A percentile compares a stretch with the other conserved stretches of the same genome.
phyloP scores from a whole-genome alignment of 306 rosid species.

The Vigna mungo region DNA sequence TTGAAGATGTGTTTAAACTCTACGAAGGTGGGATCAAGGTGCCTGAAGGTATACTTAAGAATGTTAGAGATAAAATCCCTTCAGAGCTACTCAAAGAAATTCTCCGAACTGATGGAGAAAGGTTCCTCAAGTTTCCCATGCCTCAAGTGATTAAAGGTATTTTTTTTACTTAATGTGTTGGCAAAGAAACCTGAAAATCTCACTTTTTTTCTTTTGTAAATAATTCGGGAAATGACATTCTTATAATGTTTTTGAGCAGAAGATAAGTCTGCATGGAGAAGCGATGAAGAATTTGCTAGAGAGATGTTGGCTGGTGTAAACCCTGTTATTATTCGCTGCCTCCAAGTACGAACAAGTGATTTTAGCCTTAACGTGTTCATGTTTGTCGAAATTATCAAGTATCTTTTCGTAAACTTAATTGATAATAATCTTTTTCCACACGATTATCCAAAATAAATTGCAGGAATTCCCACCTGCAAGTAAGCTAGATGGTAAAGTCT shows the following conservation, averaged over 20 bases:
- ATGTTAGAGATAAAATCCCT: slow-evolving; percentile 58
- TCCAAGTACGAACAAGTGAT: slow-evolving; percentile 58
- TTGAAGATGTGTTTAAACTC: slow-evolving; percentile 66
- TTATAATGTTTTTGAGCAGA: slow-evolving; percentile 58
- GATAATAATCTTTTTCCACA: background rate
- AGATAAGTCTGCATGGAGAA: slow-evolving; percentile 77
- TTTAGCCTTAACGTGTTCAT: background rate
- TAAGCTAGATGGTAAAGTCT: slow-evolving; percentile 60
- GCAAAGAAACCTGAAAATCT: background rate
- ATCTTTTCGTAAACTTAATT: slow-evolving; percentile 15
- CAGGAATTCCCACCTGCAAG: slow-evolving; percentile 82
- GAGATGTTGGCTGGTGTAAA: slow-evolving; percentile 91
- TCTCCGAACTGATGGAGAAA: slow-evolving; percentile 70
- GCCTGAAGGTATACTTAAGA: slow-evolving; percentile 55
- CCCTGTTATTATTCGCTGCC: slow-evolving; percentile 68
- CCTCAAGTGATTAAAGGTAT: slow-evolving; percentile 90
- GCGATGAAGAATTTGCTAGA: slow-evolving; percentile 89
- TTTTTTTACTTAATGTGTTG: background rate
- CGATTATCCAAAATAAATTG: slow-evolving; percentile 36
- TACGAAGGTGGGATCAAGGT: slow-evolving; percentile 77
- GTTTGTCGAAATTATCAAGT: background rate
- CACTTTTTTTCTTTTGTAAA: background rate
- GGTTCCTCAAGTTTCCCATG: slow-evolving; percentile 60
- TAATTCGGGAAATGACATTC: slow-evolving; percentile 10
- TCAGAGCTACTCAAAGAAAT: slow-evolving; percentile 73